A percentile compares a stretch with the other conserved stretches of the same genome.
These are phyloP conservation scores for Aureobasidium sp. DNA, from an alignment of 2,329 filamentous ascomycete species.

Conservation along the genomic window DNA sequence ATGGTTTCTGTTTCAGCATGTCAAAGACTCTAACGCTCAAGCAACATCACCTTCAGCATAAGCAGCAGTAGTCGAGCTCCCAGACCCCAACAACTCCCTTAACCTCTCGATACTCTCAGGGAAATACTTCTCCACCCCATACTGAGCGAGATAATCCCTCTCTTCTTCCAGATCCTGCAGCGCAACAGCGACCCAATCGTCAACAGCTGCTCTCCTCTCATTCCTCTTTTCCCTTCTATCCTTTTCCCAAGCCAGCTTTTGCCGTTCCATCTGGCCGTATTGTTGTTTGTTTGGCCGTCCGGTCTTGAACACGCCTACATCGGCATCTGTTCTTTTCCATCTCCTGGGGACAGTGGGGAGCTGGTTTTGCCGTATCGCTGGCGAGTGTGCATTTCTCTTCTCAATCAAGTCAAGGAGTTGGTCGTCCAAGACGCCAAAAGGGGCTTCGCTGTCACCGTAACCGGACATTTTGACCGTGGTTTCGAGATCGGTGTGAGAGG, in stretches of 20 bases:
- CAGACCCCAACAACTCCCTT: background rate
- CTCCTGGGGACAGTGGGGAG: background rate
- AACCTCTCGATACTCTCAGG: background rate
- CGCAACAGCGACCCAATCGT: background rate
- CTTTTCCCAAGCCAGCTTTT: background rate
- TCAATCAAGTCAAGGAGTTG: background rate
- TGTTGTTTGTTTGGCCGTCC: background rate
- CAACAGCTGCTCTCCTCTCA: background rate
- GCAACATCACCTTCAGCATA: background rate
- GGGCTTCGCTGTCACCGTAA: background rate
- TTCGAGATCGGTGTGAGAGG: background rate
- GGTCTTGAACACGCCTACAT: background rate
- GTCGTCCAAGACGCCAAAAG: background rate
- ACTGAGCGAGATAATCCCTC: background rate
- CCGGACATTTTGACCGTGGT: background rate
- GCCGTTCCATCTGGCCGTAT: background rate
- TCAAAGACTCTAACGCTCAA: too few species aligned
- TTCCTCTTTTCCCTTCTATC: background rate
- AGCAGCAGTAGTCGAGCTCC: background rate
- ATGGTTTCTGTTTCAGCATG: too few species aligned
- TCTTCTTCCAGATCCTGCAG: background rate
- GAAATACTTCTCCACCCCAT: background rate
- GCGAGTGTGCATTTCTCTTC: background rate
- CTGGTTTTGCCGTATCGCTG: background rate
- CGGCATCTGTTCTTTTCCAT: background rate